A percentile compares a stretch with the other conserved stretches of the same genome.
phyloP scores from a whole-genome alignment of 2,329 filamentous ascomycete species.

The Exserohilum rostratum region DNA sequence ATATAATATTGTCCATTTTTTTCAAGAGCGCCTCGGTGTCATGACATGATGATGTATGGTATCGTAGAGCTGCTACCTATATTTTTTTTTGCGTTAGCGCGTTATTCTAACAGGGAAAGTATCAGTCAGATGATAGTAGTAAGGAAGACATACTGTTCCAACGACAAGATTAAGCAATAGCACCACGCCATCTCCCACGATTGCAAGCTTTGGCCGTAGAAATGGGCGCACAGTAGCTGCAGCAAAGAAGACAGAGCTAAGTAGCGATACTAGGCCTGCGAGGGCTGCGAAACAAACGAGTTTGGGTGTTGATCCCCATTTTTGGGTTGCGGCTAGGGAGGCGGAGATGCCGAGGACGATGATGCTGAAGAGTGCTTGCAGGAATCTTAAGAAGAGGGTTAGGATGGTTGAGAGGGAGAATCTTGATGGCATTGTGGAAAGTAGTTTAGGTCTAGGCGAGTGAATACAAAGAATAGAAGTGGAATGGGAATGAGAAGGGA shows the following conservation, averaged over 20 bases:
- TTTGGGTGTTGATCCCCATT: constrained; percentile 2
- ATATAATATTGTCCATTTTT: too few species aligned
- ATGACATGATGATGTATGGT: too few species aligned
- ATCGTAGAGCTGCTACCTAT: too few species aligned
- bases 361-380: constrained; percentile 24
- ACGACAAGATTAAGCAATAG: constrained; percentile 23
- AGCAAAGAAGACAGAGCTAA: constrained; percentile 15
- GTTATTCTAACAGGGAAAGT: too few species aligned
- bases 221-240: constrained; percentile 16
- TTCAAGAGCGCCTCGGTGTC: background rate
- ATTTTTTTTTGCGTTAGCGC: too few species aligned
- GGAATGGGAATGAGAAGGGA: background rate
- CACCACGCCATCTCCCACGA: constrained; percentile 22
- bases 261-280: constrained; percentile 19
- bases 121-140: too few species aligned
- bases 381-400: constrained; percentile 4
- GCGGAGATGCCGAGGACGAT: constrained; percentile 24
- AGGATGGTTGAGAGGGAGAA: background rate
- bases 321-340: constrained; percentile 21
- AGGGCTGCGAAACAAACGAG: constrained; percentile 15
- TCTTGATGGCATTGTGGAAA: background rate
- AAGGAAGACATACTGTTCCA: constrained; percentile 24
- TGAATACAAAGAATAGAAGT: too few species aligned
- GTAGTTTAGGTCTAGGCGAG: too few species aligned
- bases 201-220: constrained; percentile 22